Conservation (phyloP, 2,329 filamentous ascomycete genomes). For the Daldinia eschscholtzii region DNA sequence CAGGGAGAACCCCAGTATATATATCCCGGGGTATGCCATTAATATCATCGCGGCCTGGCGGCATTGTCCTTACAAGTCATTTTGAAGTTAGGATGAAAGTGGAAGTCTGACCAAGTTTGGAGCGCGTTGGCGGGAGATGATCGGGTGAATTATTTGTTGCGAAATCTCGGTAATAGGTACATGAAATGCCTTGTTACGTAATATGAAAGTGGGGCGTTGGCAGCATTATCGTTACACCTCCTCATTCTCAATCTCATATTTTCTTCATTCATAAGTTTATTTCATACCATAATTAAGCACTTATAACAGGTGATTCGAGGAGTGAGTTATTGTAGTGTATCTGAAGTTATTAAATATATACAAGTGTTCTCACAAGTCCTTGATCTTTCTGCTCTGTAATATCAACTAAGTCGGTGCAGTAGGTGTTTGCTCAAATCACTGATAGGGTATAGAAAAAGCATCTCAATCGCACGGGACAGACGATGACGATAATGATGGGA, state of each 20-base stretch:
- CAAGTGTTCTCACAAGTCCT: no score
- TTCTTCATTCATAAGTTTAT: not conserved
- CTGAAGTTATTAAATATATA: no score
- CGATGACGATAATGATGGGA: no score
- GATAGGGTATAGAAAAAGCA: no score
- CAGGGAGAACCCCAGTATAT: slow-evolving; percentile 60
- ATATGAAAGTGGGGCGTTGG: not conserved
- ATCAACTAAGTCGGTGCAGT: no score
- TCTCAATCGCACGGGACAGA: no score
- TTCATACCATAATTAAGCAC: no score
- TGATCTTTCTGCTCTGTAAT: no score
- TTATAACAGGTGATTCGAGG: no score
- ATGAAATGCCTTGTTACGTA: not conserved
- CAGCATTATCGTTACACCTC: not conserved
- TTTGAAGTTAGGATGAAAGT: slow-evolving; percentile 42
- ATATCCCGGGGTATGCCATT: slow-evolving; percentile 43
- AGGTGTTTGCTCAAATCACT: no score
- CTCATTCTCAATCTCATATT: not conserved
- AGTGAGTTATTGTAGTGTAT: no score
- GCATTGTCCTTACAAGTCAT: slow-evolving; percentile 50
- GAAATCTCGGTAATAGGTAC: not conserved
- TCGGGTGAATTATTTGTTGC: slow-evolving; percentile 6
- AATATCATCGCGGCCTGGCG: slow-evolving; percentile 50
- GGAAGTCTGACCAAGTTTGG: slow-evolving; percentile 13
- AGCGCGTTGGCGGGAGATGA: not conserved